Evolutionary conservation across 345 rosid genomes (phyloP), one percentile per base, ranked within the genome.

Genomic region (Salix koriyanagi): DNA sequence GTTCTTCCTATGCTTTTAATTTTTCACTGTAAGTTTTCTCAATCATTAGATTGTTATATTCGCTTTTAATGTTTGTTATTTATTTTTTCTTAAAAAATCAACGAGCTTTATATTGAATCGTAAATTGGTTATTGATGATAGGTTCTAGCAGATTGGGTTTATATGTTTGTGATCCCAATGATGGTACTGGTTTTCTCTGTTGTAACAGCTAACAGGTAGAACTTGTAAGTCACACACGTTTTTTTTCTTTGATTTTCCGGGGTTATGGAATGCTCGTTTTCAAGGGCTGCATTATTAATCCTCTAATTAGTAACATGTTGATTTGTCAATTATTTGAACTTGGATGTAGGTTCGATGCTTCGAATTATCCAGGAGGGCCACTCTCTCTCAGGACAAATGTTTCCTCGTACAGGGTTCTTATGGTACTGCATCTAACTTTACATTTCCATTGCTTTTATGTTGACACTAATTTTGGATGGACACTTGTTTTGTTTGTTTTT

Each of bases 71-170:
- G 9, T 6, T 61, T 36, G 21, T 1, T 12, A 14, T 6, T 44
- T 30, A 2, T 69, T 64, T 16, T 37, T 6, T 65, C 25, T 50
- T 23, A 5, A 25, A 12, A 23, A 25, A 14, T 14, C 52, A 46
- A 14, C 14, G 46, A 41, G 46, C 46, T 46, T 37, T 21, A 21
- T 37, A 4, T 44, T 2, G 28, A 30, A n/a, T 42, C 7, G 2
- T 3, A 36, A 28, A 5, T 77, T 68, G 19, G n/a, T 73, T 65
- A 30, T 2, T 61, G 67, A 41, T 72, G 69, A 26, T 83, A 95
- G 99, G 91, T 91, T 86, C 83, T 95, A 16, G 84, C 97, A 25
- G 92, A 93, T 62, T 89, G 96, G 94, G 85, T 78, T 62, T 88
- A 84, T 81, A 8, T 69, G n/a, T 81, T 85, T n/a, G 48, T 83